Evolutionary conservation across 2,329 filamentous ascomycete genomes (phyloP), one percentile per base, ranked within the genome.

Genomic region (Colletotrichum viniferum): DNA sequence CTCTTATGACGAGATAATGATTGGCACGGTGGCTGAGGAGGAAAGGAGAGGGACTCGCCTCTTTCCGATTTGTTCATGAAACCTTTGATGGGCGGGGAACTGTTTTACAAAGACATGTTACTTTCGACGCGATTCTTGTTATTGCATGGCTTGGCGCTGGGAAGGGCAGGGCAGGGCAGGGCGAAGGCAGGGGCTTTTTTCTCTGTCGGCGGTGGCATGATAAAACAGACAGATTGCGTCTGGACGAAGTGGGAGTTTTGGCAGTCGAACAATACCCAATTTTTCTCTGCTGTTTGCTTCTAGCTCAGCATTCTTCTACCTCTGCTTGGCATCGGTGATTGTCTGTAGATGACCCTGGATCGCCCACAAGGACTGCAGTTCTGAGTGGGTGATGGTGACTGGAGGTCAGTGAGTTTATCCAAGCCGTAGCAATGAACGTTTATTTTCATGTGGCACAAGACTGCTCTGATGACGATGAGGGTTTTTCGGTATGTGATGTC

Each of bases 1-100:
- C 65, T 56, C 28, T 70, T 52, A 73, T 32, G 56, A 77, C 32
- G 75, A 77, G 55, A 77, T 75, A 60, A 78, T 60, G 77, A 77
- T 63, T 66, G 63, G 36, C 38, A 77, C 38, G 76, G 28, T 64
- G 52, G 68, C 24, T 63, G 38, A 26, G 34, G 52, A 61, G 52
- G 64, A 21, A 21, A 36, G 62, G 34, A 18, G 7, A n/a, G 43
- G 32, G 24, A 67, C 64, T 21, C 48, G 28, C 26, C n/a, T 30
- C 21, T 16, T 34, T 21, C 28, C 30, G 6, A 38, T 56, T 68
- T 56, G 16, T 71, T 73, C 63, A 70, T 69, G 72, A 32, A 48
- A 58, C 43, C 56, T 71, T 70, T 28, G 32, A 69, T 18, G 34
- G 48, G 32, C 28, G 38, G 26, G 16, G n/a, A 32, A 68, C 43